A percentile compares a stretch with the other conserved stretches of the same genome.
Evolutionary conservation across 2,329 filamentous ascomycete species (phyloP).

Genomic region (Aspergillus alliaceus): DNA sequence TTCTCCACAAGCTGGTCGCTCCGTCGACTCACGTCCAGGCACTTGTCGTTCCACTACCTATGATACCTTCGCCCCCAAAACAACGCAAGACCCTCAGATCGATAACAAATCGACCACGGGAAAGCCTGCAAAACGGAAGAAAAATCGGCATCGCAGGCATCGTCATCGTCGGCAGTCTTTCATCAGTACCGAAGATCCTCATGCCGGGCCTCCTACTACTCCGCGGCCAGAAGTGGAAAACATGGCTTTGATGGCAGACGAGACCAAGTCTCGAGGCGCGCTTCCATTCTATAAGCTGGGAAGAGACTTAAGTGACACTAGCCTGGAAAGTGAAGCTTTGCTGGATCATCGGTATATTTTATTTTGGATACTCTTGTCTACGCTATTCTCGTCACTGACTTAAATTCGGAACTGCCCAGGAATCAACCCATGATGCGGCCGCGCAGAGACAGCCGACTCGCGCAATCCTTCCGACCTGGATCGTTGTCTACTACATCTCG

Average conservation of each 20-base stretch:
- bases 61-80: constrained; percentile 5
- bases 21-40: constrained; percentile 6
- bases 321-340: constrained; percentile 83
- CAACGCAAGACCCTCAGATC: constrained; percentile 20
- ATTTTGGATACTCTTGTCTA: neutral
- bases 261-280: constrained; percentile 24
- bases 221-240: constrained; percentile 40
- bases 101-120: constrained; percentile 20
- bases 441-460: constrained; percentile 55
- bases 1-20: constrained; percentile 9
- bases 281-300: constrained; percentile 56
- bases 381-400: neutral
- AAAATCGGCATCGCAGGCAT: constrained; percentile 76
- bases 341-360: constrained; percentile 74
- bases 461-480: constrained; percentile 40
- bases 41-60: neutral
- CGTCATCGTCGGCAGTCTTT: constrained; percentile 81
- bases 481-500: constrained; percentile 36
- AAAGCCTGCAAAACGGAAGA: constrained; percentile 50
- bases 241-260: constrained; percentile 30
- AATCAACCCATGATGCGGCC: constrained; percentile 64
- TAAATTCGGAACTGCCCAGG: constrained; percentile 37
- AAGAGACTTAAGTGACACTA: constrained; percentile 73
- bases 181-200: constrained; percentile 61
- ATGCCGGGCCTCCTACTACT: constrained; percentile 50